Evolutionary conservation across 2,329 filamentous ascomycete species (phyloP).

Genomic region (Drechslera avenae): DNA sequence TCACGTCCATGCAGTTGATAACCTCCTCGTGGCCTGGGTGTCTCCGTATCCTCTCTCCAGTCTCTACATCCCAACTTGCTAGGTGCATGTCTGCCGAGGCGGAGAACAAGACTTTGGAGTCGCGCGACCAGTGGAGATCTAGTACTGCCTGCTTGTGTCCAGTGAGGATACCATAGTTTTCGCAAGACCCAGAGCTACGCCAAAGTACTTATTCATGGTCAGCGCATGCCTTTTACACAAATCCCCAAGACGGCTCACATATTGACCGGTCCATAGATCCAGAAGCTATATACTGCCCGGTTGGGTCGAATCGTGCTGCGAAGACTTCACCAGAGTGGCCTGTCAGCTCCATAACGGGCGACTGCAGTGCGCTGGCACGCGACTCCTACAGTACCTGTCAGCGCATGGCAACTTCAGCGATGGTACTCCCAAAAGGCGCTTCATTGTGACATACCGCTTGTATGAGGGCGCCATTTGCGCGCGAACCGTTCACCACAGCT

Average conservation of each 20-base stretch:
- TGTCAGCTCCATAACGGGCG: conserved; percentile 92
- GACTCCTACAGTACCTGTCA: conserved; percentile 63
- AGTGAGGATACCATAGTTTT: conserved; percentile 87
- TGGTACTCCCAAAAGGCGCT: conserved; percentile 45
- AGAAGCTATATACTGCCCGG: conserved; percentile 87
- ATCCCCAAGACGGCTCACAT: conserved; percentile 58
- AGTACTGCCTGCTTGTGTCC: conserved; percentile 91
- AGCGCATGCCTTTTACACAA: conserved; percentile 22
- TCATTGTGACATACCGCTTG: conserved; percentile 65
- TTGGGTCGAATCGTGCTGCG: conserved; percentile 84
- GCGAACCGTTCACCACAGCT: conserved; percentile 61
- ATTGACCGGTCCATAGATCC: conserved; percentile 95
- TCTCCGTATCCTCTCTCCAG: conserved; percentile 86
- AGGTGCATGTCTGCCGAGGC: conserved; percentile 92
- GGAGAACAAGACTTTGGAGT: conserved; percentile 87
- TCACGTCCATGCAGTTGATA: conserved; percentile 90
- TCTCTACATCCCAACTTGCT: conserved; percentile 93
- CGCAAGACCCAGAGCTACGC: conserved; percentile 89
- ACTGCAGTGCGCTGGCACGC: conserved; percentile 81
- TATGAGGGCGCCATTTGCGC: conserved; percentile 66
- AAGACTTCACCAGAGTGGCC: conserved; percentile 84
- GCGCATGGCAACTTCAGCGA: conserved; percentile 30
- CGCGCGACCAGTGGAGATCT: conserved; percentile 95
- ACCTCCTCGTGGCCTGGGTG: conserved; percentile 94
- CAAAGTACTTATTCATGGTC: conserved; percentile 75